Base-by-base conservation (phyloP, 345 rosid genomes). In the Lumnitzera racemosa region DNA sequence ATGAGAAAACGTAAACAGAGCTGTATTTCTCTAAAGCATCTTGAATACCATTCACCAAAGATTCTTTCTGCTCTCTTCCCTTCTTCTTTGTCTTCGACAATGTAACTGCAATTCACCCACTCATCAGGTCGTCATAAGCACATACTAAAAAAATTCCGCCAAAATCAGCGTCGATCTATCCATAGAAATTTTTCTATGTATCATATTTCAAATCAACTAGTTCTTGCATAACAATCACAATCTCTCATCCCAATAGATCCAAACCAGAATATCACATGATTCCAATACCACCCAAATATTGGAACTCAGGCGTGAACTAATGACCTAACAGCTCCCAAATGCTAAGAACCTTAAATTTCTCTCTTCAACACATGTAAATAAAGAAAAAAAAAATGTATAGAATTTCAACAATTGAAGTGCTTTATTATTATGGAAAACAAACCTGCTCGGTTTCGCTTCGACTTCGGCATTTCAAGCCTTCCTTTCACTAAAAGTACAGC, bases 11-110 rank as follows among this genome's bases (percentile, higher is more conserved):
- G 73, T 81, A 94, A 15, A 80, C 73, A 2, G 92, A 83, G 10
- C 49, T 59, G 59, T 83, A 84, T 2, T 55, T 75, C 15, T 94
- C 97, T 1, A 69, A 85, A 41, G 92, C 85, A n/a, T 86, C 88
- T 57, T 95, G 83, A 63, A 94, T 83, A 15, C 84, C 59, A 67
- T 74, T 78, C 0, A 90, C 83, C 46, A 90, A 72, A 20, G 48
- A 0, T 66, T 94, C 97, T 59, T 94, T 94, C 59, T 94, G 97
- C 58, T 81, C 97, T 51, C 80, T 86, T 36, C 99, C 99, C 71
- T 94, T 94, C 89, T 88, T 94, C 86, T 86, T 94, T 4, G 97
- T 88, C 81, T 94, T 94, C 2, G 99, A 83, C 63, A 94, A 64
- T n/a, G 99, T 84, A 70, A 94, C 97, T 84, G 73, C 80, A 62